Evolutionary conservation across 2,329 filamentous ascomycete genomes (phyloP).

Genomic region (Cladophialophora exuberans): DNA sequence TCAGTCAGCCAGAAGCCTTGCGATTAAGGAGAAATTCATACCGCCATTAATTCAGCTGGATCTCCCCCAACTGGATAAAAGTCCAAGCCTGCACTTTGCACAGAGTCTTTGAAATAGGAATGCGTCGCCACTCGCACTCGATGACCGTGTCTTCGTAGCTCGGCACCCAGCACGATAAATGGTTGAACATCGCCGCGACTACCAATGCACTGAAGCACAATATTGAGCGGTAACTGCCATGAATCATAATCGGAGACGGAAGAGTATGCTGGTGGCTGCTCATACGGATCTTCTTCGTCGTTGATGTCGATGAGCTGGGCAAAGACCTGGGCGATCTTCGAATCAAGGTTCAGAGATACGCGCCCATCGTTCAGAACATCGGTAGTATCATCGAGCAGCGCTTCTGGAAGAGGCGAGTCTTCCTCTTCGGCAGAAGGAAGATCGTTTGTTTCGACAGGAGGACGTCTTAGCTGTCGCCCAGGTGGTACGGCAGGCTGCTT

Average conservation of each 20-base stretch:
- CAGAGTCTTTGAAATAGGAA: constrained; percentile 57
- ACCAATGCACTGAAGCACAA: constrained; percentile 60
- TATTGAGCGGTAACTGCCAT: constrained; percentile 46
- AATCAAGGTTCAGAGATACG: constrained; percentile 32
- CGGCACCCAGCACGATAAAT: constrained; percentile 60
- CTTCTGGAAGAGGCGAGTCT: constrained; percentile 11
- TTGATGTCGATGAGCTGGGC: constrained; percentile 23
- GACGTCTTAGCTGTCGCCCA: not conserved
- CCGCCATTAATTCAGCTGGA: constrained; percentile 55
- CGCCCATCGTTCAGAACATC: constrained; percentile 30
- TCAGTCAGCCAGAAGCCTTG: not conserved
- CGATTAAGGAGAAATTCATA: not conserved
- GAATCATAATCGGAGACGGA: not conserved
- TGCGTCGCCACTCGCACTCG: constrained; percentile 63
- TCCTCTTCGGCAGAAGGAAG: constrained; percentile 1
- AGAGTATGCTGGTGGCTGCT: constrained; percentile 31
- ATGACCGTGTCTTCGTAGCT: constrained; percentile 55
- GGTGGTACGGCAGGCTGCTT: not conserved
- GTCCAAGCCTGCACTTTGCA: constrained; percentile 56
- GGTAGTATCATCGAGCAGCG: constrained; percentile 10
- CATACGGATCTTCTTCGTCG: constrained; percentile 18
- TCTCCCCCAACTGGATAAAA: constrained; percentile 63
- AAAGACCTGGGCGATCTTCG: constrained; percentile 24
- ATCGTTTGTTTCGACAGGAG: not conserved
- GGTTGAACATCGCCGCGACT: constrained; percentile 61